Evolutionary conservation across 495 filamentous ascomycete genomes (phyloP).

Genomic region (Podospora sp.): DNA sequence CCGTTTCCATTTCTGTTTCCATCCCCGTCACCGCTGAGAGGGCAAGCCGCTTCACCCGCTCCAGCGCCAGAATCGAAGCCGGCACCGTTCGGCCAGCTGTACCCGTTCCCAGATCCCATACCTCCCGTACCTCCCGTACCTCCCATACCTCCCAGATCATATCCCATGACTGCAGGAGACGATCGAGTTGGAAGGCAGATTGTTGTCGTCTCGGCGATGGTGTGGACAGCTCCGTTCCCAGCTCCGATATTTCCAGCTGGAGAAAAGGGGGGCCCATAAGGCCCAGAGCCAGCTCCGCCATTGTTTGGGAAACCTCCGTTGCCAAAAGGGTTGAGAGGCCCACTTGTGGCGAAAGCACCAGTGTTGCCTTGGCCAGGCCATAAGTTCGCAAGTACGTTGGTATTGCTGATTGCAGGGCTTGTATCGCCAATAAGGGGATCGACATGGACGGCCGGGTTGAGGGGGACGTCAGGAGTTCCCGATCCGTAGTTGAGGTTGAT

Average conservation of each 20-base stretch:
- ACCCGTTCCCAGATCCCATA: neutral
- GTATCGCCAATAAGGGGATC: slow-evolving; percentile 14
- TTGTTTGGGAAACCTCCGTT: neutral
- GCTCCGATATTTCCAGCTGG: neutral
- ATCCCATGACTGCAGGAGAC: neutral
- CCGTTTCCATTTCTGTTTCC: slow-evolving; percentile 8
- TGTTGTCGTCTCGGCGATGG: slow-evolving; percentile 9
- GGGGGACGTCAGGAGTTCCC: slow-evolving; percentile 13
- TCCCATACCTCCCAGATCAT: neutral
- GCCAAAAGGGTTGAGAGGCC: slow-evolving; percentile 12
- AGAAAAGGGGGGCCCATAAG: neutral
- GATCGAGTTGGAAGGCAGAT: slow-evolving; percentile 2
- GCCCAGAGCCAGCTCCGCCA: neutral
- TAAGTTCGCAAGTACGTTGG: slow-evolving; percentile 16
- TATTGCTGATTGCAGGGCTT: slow-evolving; percentile 13
- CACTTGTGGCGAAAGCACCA: slow-evolving; percentile 23
- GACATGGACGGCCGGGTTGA: slow-evolving; percentile 15
- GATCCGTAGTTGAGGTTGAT: slow-evolving; percentile 29
- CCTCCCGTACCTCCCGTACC: neutral
- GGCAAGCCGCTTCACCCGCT: neutral
- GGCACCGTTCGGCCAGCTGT: neutral
- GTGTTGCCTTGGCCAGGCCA: slow-evolving; percentile 10
- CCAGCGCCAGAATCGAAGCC: neutral
- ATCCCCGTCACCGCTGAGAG: neutral
- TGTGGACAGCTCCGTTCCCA: neutral